Conservation (phyloP, 1,139 yeast species). For the Nakaseomyces sp. region DNA sequence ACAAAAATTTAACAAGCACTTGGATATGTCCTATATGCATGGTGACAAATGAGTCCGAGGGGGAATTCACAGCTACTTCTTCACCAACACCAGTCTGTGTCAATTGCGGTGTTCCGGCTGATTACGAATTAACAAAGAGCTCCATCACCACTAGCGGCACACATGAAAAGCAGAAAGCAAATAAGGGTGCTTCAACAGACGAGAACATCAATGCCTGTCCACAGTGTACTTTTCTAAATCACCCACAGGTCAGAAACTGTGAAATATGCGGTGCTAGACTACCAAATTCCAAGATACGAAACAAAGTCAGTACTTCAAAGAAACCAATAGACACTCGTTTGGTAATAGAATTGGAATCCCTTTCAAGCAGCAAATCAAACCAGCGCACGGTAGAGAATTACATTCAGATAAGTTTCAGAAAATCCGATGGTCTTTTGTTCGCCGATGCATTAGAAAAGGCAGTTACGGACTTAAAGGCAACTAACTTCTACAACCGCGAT, state of each 20-base stretch:
- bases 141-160: conserved; percentile 13
- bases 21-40: conserved; percentile 89
- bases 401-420: conserved; percentile 54
- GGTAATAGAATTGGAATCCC: conserved; percentile 23
- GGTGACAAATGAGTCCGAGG: conserved; percentile 46
- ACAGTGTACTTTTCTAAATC: conserved; percentile 78
- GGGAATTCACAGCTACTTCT: conserved; percentile 32
- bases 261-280: conserved; percentile 78
- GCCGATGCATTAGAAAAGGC: conserved; percentile 36
- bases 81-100: conserved; percentile 47
- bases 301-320: conserved; percentile 6
- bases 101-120: conserved; percentile 66
- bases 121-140: conserved; percentile 32
- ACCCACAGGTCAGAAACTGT: conserved; percentile 66
- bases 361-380: conserved; percentile 8
- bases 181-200: neutral
- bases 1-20: conserved; percentile 30
- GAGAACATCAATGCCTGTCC: conserved; percentile 50
- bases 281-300: conserved; percentile 23
- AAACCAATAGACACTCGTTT: conserved; percentile 26
- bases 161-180: conserved; percentile 3
- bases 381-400: conserved; percentile 30
- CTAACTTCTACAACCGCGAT: neutral
- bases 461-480: conserved; percentile 38
- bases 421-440: conserved; percentile 48